Evolutionary conservation across 75 land plant species (phyloP).

Genomic region (Larix kaempferi): DNA sequence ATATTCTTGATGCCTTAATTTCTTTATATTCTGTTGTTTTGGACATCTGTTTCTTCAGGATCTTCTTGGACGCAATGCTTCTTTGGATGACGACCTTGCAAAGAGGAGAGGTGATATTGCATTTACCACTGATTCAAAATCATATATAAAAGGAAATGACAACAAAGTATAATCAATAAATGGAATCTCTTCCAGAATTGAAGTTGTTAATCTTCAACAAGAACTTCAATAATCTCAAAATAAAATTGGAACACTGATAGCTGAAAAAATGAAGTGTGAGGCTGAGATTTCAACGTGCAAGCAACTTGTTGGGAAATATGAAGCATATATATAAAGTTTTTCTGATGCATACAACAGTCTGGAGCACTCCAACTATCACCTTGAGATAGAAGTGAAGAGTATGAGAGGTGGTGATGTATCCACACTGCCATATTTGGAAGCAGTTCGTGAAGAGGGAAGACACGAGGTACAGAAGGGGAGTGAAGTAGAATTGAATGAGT

Average conservation of each 20-base stretch:
- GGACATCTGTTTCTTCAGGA: slow-evolving; percentile 40
- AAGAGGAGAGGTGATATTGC: slow-evolving; percentile 35
- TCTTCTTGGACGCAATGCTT: slow-evolving; percentile 79
- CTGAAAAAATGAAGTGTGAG: slow-evolving; percentile 63
- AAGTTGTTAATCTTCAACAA: slow-evolving; percentile 51
- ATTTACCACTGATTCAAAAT: slow-evolving; percentile 14
- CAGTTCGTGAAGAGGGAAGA: slow-evolving; percentile 77
- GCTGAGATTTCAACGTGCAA: slow-evolving; percentile 45
- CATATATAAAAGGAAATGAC: slow-evolving; percentile 5
- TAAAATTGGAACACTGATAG: slow-evolving; percentile 41
- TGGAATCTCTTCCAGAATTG: slow-evolving; percentile 50
- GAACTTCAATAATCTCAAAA: slow-evolving; percentile 70
- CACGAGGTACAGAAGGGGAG: slow-evolving; percentile 91
- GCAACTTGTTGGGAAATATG: slow-evolving; percentile 60
- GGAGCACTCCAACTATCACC: slow-evolving; percentile 71
- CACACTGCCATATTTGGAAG: slow-evolving; percentile 50
- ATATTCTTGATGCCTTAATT: slow-evolving; percentile 1
- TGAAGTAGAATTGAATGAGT: slow-evolving; percentile 86
- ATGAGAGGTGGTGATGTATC: slow-evolving; percentile 35
- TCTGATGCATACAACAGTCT: slow-evolving; percentile 97
- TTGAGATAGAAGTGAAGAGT: slow-evolving; percentile 71
- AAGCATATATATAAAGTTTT: slow-evolving; percentile 74
- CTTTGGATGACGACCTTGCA: slow-evolving; percentile 78
- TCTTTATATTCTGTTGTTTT: not conserved
- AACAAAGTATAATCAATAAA: slow-evolving; percentile 3